A percentile compares a stretch with the other conserved stretches of the same genome.
Conservation (phyloP, 768 basidiomycete genomes). For the Tulasnella sp. region DNA sequence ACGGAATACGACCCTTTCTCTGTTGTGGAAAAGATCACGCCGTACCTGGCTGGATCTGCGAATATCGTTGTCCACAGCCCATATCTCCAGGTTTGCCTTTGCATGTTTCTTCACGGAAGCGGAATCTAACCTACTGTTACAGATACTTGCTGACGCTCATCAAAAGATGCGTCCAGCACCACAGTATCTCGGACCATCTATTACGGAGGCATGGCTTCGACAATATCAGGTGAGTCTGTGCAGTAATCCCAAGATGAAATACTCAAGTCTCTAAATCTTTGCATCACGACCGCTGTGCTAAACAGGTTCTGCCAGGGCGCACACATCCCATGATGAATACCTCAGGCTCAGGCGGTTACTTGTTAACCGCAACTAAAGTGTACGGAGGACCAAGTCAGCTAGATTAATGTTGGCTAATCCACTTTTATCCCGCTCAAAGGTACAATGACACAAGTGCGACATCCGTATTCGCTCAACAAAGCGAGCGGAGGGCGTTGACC, state of each 20-base stretch:
- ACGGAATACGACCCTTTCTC: slow-evolving; percentile 79
- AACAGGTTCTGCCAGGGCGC: slow-evolving; percentile 77
- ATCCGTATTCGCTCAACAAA: slow-evolving; percentile 33
- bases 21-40: slow-evolving; percentile 58
- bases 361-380: slow-evolving; percentile 83
- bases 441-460: slow-evolving; percentile 57
- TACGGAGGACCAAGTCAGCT: slow-evolving; percentile 24
- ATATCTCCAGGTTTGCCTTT: slow-evolving; percentile 50
- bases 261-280: too few relatives aligned
- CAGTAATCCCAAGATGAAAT: too few relatives aligned
- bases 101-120: not conserved
- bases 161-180: slow-evolving; percentile 54
- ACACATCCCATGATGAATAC: slow-evolving; percentile 93
- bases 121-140: too few relatives aligned
- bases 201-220: slow-evolving; percentile 81
- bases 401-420: slow-evolving; percentile 20
- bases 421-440: slow-evolving; percentile 26
- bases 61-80: slow-evolving; percentile 82
- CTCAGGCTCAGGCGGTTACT: slow-evolving; percentile 78
- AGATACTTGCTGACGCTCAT: slow-evolving; percentile 75
- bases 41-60: slow-evolving; percentile 76
- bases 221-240: slow-evolving; percentile 89
- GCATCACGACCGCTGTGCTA: not conserved
- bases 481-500: too few relatives aligned
- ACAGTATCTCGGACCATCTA: slow-evolving; percentile 60